Evolutionary conservation across 345 rosid species (phyloP).

Genomic region (Acer saccharum): DNA sequence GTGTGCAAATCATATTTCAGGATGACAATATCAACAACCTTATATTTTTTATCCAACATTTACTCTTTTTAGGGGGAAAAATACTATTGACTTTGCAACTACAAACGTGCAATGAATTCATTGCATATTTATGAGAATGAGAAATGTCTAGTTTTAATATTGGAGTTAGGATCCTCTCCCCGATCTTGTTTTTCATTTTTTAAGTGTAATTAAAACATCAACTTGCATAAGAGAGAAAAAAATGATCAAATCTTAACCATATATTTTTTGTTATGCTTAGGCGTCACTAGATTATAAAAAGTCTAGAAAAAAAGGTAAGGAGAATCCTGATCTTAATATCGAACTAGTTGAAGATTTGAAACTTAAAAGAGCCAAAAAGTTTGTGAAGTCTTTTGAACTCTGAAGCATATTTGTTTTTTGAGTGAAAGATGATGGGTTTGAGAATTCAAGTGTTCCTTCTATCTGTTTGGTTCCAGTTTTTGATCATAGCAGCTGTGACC

Average conservation of each 20-base stretch:
- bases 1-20: no score
- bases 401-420: background rate
- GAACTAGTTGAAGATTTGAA: background rate
- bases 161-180: no score
- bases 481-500: conserved; percentile 15
- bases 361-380: background rate
- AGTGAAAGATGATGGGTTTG: background rate
- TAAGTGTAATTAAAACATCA: no score
- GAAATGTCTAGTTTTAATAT: no score
- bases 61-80: background rate
- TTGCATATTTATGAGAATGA: no score
- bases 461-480: background rate
- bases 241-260: no score
- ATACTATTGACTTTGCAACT: background rate
- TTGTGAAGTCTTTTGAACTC: background rate
- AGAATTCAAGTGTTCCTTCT: conserved; percentile 5
- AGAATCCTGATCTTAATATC: no score
- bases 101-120: background rate
- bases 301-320: no score
- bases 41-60: background rate
- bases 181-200: no score
- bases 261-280: no score
- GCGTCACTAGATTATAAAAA: no score
- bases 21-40: fast-evolving
- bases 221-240: no score